Evolutionary conservation across 1,139 yeast genomes (phyloP).

Genomic region (Taphrina populina): DNA sequence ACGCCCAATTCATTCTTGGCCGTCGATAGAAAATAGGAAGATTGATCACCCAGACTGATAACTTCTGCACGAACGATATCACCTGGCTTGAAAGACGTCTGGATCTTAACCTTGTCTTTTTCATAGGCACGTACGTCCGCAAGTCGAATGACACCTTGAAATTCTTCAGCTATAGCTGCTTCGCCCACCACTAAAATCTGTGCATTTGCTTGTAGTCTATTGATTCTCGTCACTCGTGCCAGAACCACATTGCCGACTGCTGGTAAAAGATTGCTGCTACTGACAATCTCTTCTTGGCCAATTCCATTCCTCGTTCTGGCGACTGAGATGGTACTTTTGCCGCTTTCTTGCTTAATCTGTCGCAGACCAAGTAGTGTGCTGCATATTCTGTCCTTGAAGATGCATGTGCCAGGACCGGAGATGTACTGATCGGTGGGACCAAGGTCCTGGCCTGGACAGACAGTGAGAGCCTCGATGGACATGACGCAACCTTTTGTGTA

Average conservation of each 20-base stretch:
- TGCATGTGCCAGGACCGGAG: conserved; percentile 39
- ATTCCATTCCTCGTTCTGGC: conserved; percentile 2
- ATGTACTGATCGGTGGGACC: conserved; percentile 36
- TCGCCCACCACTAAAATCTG: conserved; percentile 81
- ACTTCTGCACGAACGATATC: conserved; percentile 79
- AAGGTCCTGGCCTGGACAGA: conserved; percentile 39
- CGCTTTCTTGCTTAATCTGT: conserved; percentile 19
- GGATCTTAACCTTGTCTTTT: conserved; percentile 77
- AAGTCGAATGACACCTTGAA: conserved; percentile 69
- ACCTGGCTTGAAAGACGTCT: conserved; percentile 83
- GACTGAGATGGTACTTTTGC: conserved; percentile 21
- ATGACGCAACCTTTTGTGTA: neutral
- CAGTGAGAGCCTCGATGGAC: neutral
- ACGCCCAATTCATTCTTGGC: conserved; percentile 93
- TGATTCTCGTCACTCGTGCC: conserved; percentile 68
- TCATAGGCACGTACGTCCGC: conserved; percentile 83
- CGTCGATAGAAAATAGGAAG: conserved; percentile 82
- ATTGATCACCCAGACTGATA: conserved; percentile 89
- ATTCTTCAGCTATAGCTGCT: conserved; percentile 56
- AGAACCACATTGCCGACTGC: conserved; percentile 81
- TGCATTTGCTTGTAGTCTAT: conserved; percentile 69
- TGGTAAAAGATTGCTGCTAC: conserved; percentile 54
- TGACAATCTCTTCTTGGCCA: neutral
- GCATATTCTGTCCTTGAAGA: conserved; percentile 34
- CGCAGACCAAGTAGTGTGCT: conserved; percentile 33